phyloP scores from a whole-genome alignment of 345 rosid species.

The Populus simonii region DNA sequence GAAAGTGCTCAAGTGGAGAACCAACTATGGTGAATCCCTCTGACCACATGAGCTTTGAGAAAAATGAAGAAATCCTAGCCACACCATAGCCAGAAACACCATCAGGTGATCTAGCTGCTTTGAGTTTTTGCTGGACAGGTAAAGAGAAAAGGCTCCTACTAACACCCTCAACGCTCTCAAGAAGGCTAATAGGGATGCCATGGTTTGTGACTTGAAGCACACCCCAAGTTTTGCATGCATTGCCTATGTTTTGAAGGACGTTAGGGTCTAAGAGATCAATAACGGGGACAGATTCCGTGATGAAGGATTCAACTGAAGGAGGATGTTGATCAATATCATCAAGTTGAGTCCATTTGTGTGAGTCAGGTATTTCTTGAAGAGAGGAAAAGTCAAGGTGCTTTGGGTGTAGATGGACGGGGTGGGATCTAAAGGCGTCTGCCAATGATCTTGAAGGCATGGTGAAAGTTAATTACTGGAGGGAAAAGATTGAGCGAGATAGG shows the following conservation, averaged over 20 bases:
- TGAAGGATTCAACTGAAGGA: constrained; percentile 15
- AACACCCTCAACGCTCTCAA: constrained; percentile 44
- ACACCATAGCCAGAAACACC: constrained; percentile 80
- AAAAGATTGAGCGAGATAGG: not conserved
- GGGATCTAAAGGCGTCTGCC: constrained; percentile 48
- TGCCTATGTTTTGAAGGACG: constrained; percentile 47
- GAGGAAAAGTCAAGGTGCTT: constrained; percentile 55
- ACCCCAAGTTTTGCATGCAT: constrained; percentile 82
- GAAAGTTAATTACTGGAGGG: not conserved
- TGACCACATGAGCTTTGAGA: constrained; percentile 91
- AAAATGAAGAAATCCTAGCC: constrained; percentile 71
- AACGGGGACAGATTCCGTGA: constrained; percentile 49
- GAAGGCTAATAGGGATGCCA: constrained; percentile 50
- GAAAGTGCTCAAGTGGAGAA: constrained; percentile 69
- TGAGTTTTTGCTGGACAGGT: constrained; percentile 59
- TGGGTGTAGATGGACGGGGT: constrained; percentile 51
- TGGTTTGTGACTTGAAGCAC: constrained; percentile 73
- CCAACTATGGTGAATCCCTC: constrained; percentile 89
- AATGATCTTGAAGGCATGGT: constrained; percentile 55
- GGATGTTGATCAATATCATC: constrained; percentile 23
- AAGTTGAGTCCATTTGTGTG: constrained; percentile 59
- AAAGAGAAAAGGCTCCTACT: constrained; percentile 53
- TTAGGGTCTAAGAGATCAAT: constrained; percentile 61
- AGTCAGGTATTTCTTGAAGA: constrained; percentile 67
- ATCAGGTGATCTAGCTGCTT: constrained; percentile 60